Conservation (phyloP, 139 green algal species). For the Coelastrella sp. region DNA sequence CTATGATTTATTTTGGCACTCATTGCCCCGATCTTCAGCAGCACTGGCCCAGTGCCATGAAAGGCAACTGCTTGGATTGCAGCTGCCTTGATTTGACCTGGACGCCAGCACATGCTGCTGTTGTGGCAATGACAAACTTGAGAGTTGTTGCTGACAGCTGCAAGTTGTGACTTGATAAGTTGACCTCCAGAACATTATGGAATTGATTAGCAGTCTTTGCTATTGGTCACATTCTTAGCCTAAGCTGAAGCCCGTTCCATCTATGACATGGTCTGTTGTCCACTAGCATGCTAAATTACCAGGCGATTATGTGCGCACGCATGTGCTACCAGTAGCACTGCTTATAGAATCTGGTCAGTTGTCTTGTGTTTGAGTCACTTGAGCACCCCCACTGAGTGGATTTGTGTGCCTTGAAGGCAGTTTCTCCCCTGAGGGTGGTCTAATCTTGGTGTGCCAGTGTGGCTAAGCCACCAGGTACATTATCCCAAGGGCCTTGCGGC, state of each 20-base stretch:
- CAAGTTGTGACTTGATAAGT: neutral
- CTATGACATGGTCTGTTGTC: neutral
- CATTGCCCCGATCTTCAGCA: neutral
- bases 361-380: too few species aligned
- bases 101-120: neutral
- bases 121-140: neutral
- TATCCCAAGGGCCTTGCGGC: too few species aligned
- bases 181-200: neutral
- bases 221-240: too few species aligned
- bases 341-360: neutral
- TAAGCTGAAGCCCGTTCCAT: too few species aligned
- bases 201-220: too few species aligned
- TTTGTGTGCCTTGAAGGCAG: too few species aligned
- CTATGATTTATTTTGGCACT: too few species aligned
- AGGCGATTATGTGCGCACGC: neutral
- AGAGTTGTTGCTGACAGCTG: neutral
- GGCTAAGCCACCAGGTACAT: too few species aligned
- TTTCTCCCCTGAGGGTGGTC: too few species aligned
- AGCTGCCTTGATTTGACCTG: neutral
- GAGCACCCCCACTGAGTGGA: too few species aligned
- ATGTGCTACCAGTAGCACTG: neutral
- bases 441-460: too few species aligned
- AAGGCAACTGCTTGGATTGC: neutral
- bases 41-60: neutral
- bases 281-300: neutral